Evolutionary conservation across 2,329 filamentous ascomycete genomes (phyloP).

Genomic region (Cercospora canescens): DNA sequence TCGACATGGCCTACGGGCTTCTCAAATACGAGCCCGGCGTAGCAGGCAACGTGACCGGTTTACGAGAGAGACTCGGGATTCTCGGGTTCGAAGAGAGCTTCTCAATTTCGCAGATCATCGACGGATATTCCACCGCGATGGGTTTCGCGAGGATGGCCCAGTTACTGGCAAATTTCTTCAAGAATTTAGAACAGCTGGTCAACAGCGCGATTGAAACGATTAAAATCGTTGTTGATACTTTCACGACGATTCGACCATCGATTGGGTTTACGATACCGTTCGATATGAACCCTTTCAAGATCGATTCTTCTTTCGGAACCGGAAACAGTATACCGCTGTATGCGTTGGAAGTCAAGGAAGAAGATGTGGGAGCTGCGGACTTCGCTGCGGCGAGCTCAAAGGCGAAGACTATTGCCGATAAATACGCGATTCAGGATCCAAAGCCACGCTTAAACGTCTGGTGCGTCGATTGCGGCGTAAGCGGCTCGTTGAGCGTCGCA

Average conservation of each 20-base stretch:
- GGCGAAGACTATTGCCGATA: background rate
- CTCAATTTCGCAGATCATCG: background rate
- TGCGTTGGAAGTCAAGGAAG: background rate
- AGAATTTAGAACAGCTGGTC: background rate
- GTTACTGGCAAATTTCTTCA: background rate
- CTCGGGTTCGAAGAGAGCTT: background rate
- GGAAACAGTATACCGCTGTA: background rate
- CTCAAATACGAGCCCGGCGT: background rate
- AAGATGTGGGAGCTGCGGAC: background rate
- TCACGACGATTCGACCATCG: background rate
- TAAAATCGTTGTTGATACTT: background rate
- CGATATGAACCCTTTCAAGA: background rate
- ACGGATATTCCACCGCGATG: background rate
- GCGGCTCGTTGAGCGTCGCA: background rate
- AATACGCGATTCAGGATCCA: background rate
- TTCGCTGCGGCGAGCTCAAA: background rate
- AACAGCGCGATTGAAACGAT: background rate
- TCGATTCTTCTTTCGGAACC: background rate
- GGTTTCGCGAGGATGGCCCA: background rate
- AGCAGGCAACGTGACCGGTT: background rate
- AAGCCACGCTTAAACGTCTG: background rate
- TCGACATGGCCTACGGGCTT: background rate
- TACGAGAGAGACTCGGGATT: background rate
- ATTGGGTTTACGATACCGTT: background rate
- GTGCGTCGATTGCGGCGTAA: background rate